Evolutionary conservation across 1,284 basidiomycete genomes (phyloP).

Genomic region (Ganoderma leucocontextum): DNA sequence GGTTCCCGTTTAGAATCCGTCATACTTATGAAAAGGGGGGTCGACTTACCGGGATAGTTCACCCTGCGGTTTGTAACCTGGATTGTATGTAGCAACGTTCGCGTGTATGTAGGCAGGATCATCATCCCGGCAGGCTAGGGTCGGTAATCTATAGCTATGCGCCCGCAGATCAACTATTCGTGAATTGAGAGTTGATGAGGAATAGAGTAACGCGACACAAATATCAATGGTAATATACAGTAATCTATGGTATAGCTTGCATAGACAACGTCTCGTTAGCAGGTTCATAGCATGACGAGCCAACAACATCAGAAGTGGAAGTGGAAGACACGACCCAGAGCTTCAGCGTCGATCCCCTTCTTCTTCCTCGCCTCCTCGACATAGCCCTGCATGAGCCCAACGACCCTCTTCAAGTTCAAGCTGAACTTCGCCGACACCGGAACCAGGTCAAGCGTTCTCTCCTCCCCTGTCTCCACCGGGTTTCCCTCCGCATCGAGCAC

Average conservation of each 20-base stretch:
- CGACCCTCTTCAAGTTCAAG: slow-evolving; percentile 76
- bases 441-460: slow-evolving; percentile 65
- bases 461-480: slow-evolving; percentile 36
- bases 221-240: not conserved
- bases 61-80: not conserved
- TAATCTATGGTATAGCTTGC: not conserved
- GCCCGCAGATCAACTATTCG: not conserved
- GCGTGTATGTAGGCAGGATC: not conserved
- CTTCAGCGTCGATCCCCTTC: slow-evolving; percentile 10
- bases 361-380: slow-evolving; percentile 61
- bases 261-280: not conserved
- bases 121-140: not conserved
- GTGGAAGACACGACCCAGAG: slow-evolving; percentile 4
- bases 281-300: not conserved
- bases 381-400: slow-evolving; percentile 69
- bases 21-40: not conserved
- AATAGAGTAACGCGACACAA: not conserved
- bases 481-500: slow-evolving; percentile 41
- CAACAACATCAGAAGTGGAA: slow-evolving; percentile 1
- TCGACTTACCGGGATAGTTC: not conserved
- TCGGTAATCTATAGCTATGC: not conserved
- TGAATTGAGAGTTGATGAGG: not conserved
- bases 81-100: not conserved
- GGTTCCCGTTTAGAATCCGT: not conserved
- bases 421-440: slow-evolving; percentile 85